Evolutionary conservation across 2,329 filamentous ascomycete species (phyloP), one percentile per base, ranked within the genome.

Genomic region (Biscogniauxia sp.): DNA sequence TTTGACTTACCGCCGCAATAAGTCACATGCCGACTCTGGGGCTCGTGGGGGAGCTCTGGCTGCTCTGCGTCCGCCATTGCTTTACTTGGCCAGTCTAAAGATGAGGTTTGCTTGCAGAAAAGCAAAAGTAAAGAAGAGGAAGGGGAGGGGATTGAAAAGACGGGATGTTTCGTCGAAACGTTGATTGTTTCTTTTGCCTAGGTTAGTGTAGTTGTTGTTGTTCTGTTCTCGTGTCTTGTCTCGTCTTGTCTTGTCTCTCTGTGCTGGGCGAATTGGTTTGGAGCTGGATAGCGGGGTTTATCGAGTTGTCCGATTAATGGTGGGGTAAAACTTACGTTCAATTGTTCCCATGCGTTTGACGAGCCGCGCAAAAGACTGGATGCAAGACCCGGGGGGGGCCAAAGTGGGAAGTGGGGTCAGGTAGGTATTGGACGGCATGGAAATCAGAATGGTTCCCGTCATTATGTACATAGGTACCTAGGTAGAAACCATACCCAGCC

Each of bases 1-100:
- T 41, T 60, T 58, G 52, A 76, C 83, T 72, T 81, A 86, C 84
- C 84, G 67, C 82, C 83, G 68, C 84, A 87, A 75, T 87, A 87
- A 55, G 77, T 71, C 57, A 86, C 80, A 69, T 79, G 76, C 65
- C 83, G 79, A 67, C 78, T 73, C 69, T 84, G 82, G 51, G 79
- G 79, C 74, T 83, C 82, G 58, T 74, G 66, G 55, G 73, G 68
- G 57, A 66, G 75, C 57, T 82, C 81, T 63, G 76, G 64, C 59
- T 80, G 76, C 66, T 84, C 82, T 58, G 76, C 75, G 68, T 86
- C 84, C 69, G 83, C 82, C 84, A 86, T 86, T 65, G 66, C 68
- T 71, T 67, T 51, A 57, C 19, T 50, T 45, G 13, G 20, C 28
- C 28, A 32, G 13, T 17, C 37, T 28, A 17, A 23, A 49, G 15